Conservation (phyloP, 1,284 basidiomycete species). For the Volvariella surrecta region DNA sequence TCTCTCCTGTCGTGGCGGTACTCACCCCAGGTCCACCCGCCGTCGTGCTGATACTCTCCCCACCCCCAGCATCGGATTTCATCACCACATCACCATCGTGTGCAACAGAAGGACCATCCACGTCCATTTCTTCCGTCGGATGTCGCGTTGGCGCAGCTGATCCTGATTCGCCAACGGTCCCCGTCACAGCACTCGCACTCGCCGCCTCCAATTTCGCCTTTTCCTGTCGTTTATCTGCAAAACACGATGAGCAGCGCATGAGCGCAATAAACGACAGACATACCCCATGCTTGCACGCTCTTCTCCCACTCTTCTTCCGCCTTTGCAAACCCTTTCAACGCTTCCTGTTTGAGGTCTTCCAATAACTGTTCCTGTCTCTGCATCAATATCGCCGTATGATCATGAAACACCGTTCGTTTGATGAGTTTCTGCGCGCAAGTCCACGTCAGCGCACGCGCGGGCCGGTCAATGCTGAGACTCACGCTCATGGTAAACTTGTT, state of each 20-base stretch:
- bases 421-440: slow-evolving; percentile 60
- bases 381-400: slow-evolving; percentile 55
- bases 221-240: slow-evolving; percentile 54
- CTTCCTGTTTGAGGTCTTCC: slow-evolving; percentile 45
- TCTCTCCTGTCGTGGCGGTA: slow-evolving; percentile 17
- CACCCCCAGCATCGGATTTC: slow-evolving; percentile 15
- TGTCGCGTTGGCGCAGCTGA: slow-evolving; percentile 31
- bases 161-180: slow-evolving; percentile 16
- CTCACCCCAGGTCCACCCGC: slow-evolving; percentile 12
- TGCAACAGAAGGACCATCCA: slow-evolving; percentile 12
- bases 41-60: slow-evolving; percentile 13
- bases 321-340: slow-evolving; percentile 54
- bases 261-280: slow-evolving; percentile 14
- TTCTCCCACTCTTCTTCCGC: slow-evolving; percentile 71
- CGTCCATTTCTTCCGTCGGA: slow-evolving; percentile 35
- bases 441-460: not conserved
- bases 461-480: slow-evolving; percentile 12
- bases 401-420: slow-evolving; percentile 67
- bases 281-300: slow-evolving; percentile 57
- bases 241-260: not conserved
- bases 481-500: slow-evolving; percentile 88
- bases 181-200: slow-evolving; percentile 21
- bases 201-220: slow-evolving; percentile 35
- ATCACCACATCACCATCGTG: not conserved
- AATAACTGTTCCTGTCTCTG: slow-evolving; percentile 59